phyloP scores from a whole-genome alignment of 2,329 filamentous ascomycete species.

The Pseudogymnoascus verrucosus region DNA sequence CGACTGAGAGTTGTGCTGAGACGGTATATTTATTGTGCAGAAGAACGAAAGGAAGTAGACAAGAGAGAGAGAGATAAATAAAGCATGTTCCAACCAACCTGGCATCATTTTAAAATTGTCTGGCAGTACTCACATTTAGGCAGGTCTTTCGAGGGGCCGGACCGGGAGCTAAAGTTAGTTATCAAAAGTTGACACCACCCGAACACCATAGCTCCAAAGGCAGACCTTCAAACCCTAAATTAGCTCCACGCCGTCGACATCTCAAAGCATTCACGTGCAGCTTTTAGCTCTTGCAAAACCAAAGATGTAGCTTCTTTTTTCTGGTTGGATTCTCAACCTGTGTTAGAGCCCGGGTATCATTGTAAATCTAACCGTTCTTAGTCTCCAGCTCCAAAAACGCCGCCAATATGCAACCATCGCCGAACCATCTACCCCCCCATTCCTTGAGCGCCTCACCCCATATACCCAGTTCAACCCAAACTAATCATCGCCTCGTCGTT shows the following conservation, averaged over 20 bases:
- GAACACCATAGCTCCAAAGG: neutral
- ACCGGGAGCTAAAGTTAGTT: neutral
- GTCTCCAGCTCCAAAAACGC: constrained; percentile 3
- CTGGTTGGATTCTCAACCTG: neutral
- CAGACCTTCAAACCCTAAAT: neutral
- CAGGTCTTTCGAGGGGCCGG: neutral
- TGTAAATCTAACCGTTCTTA: constrained; percentile 2
- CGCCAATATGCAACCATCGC: neutral
- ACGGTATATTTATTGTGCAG: neutral
- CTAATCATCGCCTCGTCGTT: constrained; percentile 1
- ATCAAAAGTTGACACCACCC: neutral
- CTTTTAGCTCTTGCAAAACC: neutral
- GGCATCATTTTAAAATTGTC: neutral
- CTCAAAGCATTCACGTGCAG: neutral
- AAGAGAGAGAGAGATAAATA: neutral
- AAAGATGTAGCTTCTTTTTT: constrained; percentile 1
- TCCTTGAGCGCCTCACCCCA: neutral
- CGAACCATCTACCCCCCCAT: neutral
- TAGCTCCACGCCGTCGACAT: neutral
- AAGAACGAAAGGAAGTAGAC: neutral
- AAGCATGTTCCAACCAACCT: neutral
- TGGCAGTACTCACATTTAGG: neutral
- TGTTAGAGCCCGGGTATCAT: constrained; percentile 5
- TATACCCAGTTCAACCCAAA: constrained; percentile 2
- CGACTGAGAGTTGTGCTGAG: neutral